Conservation (phyloP, 495 filamentous ascomycete species). For the Aspergillus leporis region DNA sequence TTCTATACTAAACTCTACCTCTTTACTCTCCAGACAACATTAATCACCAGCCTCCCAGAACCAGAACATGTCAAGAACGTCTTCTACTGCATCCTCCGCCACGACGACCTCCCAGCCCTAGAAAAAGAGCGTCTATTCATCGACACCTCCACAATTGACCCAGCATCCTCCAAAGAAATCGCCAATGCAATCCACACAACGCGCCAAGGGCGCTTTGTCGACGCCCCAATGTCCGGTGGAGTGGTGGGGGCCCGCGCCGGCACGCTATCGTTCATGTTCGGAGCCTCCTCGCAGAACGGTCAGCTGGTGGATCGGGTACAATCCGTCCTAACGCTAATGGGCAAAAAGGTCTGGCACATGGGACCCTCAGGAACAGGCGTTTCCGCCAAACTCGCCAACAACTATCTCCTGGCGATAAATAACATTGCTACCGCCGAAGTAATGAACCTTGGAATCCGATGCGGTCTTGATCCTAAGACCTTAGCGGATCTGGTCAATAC, state of each 20-base stretch:
- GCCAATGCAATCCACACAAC: conserved; percentile 60
- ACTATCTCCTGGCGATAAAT: conserved; percentile 87
- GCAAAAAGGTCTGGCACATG: conserved; percentile 76
- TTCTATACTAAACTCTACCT: conserved; percentile 15
- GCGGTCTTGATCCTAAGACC: conserved; percentile 78
- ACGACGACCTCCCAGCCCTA: conserved; percentile 37
- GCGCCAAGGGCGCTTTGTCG: conserved; percentile 63
- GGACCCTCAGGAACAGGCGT: conserved; percentile 79
- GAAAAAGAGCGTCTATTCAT: conserved; percentile 66
- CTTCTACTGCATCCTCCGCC: conserved; percentile 62
- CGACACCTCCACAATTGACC: conserved; percentile 86
- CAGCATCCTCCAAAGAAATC: conserved; percentile 68
- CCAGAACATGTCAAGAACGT: conserved; percentile 76
- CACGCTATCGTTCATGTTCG: conserved; percentile 85
- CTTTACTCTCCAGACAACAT: conserved; percentile 58
- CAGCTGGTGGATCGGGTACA: conserved; percentile 60
- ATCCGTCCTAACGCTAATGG: conserved; percentile 73
- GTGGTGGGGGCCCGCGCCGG: conserved; percentile 78
- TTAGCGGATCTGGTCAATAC: conserved; percentile 81
- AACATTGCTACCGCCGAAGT: conserved; percentile 92
- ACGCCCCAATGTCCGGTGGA: conserved; percentile 84
- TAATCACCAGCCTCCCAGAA: conserved; percentile 80
- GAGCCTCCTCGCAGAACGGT: conserved; percentile 51
- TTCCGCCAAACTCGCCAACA: conserved; percentile 87
- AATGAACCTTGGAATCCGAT: conserved; percentile 85